phyloP scores from a whole-genome alignment of 202 grass and related monocot species.

The Cymbopogon flexuosus region DNA sequence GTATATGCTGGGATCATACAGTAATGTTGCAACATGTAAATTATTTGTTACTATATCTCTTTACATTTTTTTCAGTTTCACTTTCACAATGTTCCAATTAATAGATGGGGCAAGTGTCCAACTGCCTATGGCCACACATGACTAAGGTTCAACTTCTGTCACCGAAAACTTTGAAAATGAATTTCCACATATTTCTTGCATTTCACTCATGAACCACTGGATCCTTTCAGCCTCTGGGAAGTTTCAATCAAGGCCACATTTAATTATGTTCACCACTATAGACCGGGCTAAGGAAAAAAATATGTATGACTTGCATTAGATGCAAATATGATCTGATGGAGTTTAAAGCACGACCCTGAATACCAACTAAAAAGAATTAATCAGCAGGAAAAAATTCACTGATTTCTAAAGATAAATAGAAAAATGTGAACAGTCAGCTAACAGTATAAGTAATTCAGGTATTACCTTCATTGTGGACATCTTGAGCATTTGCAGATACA shows the following conservation, averaged over 20 bases:
- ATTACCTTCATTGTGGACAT: constrained; percentile 60
- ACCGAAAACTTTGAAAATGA: constrained; percentile 9
- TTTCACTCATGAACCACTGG: neutral
- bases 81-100: neutral
- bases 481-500: constrained; percentile 39
- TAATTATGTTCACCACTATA: neutral
- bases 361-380: neutral
- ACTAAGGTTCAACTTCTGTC: constrained; percentile 1
- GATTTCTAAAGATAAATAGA: neutral
- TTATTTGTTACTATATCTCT: constrained; percentile 17
- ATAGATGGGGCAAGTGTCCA: neutral
- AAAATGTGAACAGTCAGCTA: neutral
- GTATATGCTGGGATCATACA: neutral
- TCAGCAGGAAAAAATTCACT: neutral
- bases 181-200: neutral
- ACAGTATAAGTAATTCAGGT: constrained; percentile 19
- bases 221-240: neutral
- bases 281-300: too few relatives aligned
- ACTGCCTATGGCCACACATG: neutral
- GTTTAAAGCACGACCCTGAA: neutral
- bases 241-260: constrained; percentile 8
- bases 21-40: constrained; percentile 20
- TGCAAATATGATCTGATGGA: constrained; percentile 2
- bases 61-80: neutral
- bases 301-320: constrained; percentile 15